Percentiles rank a stretch among this genome's conserved stretches.
Evolutionary conservation across 208 protist genomes (phyloP).

Genomic region (Trypanosoma avium): DNA sequence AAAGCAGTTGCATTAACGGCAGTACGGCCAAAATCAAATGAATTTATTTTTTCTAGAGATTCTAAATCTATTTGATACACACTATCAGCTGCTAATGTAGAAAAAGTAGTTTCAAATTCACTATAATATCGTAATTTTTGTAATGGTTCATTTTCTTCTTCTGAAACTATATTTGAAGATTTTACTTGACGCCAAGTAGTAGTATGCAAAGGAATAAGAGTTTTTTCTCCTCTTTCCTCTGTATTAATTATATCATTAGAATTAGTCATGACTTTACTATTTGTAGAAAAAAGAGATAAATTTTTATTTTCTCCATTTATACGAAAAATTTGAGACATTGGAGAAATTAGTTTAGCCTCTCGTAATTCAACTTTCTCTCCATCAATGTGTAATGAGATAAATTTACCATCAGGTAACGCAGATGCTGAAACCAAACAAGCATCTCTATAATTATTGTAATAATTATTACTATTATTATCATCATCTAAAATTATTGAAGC

Average conservation of each 20-base stretch:
- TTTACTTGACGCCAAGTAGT: neutral
- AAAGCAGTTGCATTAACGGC: constrained; percentile 48
- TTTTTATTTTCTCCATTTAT: neutral
- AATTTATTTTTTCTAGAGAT: neutral
- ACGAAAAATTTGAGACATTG: neutral
- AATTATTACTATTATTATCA: too few relatives aligned
- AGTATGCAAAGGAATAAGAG: neutral
- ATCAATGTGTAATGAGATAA: constrained; percentile 21
- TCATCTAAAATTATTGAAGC: constrained; percentile 17
- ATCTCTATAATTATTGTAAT: too few relatives aligned
- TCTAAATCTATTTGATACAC: constrained; percentile 25
- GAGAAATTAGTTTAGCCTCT: neutral
- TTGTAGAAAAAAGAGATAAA: neutral
- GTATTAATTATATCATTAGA: neutral
- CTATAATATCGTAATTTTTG: constrained; percentile 14
- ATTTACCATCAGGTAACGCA: neutral
- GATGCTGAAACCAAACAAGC: constrained; percentile 5
- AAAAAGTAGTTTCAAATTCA: constrained; percentile 8
- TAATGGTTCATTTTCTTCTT: constrained; percentile 10
- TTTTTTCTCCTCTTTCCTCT: neutral
- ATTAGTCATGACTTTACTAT: neutral
- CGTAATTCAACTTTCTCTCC: constrained; percentile 15
- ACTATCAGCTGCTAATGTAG: constrained; percentile 8
- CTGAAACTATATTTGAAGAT: constrained; percentile 4
- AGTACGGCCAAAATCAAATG: constrained; percentile 10